Evolutionary conservation across 75 land plant species (phyloP).

Genomic region (Picea glauca): DNA sequence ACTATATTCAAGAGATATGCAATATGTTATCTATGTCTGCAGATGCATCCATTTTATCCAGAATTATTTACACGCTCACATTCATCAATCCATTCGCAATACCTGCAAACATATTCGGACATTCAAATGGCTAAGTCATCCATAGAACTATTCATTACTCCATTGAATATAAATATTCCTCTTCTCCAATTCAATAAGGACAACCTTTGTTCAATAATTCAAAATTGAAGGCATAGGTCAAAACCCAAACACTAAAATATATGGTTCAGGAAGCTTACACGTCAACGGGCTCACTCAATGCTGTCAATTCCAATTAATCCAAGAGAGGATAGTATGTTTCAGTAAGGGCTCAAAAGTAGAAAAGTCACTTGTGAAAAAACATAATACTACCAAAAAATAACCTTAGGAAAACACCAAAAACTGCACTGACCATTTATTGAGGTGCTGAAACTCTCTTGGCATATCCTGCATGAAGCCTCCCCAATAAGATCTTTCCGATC

Average conservation of each 20-base stretch:
- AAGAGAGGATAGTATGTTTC: too few species aligned
- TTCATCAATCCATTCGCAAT: conserved; percentile 93
- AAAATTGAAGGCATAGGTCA: too few species aligned
- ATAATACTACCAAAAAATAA: background rate
- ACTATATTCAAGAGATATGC: too few species aligned
- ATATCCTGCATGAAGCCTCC: conserved; percentile 77
- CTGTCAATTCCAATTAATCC: conserved; percentile 17
- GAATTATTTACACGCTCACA: conserved; percentile 68
- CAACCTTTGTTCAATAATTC: too few species aligned
- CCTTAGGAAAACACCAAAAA: background rate
- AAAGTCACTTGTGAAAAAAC: conserved; percentile 3
- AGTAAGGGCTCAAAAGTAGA: background rate
- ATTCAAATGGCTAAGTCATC: too few species aligned
- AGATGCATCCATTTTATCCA: background rate
- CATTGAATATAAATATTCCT: too few species aligned
- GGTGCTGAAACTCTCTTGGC: conserved; percentile 84
- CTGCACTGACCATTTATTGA: conserved; percentile 43
- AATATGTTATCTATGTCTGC: too few species aligned
- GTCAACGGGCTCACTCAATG: conserved; percentile 77
- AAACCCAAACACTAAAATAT: too few species aligned
- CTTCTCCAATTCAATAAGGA: too few species aligned
- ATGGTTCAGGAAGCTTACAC: conserved; percentile 21
- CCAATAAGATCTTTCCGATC: conserved; percentile 84
- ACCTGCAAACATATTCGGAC: too few species aligned
- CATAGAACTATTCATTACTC: too few species aligned